Base-by-base conservation (phyloP, 441 rosid species). In the Mallotus repandus region DNA sequence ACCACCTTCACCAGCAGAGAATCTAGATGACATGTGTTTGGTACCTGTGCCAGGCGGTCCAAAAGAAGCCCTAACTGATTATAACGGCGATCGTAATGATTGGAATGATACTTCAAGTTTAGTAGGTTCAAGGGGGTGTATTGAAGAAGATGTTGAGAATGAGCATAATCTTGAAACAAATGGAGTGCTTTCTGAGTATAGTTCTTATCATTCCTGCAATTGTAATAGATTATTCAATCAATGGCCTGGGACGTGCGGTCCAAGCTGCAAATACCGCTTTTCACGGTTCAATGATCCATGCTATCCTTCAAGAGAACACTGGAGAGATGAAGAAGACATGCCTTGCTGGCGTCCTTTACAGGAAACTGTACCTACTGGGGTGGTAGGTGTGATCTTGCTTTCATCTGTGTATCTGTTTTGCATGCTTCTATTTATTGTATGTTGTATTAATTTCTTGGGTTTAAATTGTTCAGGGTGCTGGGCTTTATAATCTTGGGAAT, bases 401-500 rank as follows among this genome's bases (percentile, higher is more conserved):
- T 3, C 4, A 14, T 56, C 52, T 59, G 58, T 3, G 35, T 50
- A 12, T 29, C 11, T 43, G 66, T 18, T 45, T 1, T 29, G 1
- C 53, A 48, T 12, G 2, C 63, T 48, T 12, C 1, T 67, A 9
- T 62, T n/a, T 60, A 21, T 19, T 35, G 4, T 5, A 13, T 29
- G 18, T 38, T 56, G 46, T 25, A 13, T 71, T 29, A 52, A 18
- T 62, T 59, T 7, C 70, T 8, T 64, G 21, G 56, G 69, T 59
- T 61, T 58, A 15, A 3, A 29, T 53, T 72, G 75, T 66, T 60
- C 78, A 96, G 99, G 99, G 97, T 22, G 93, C 93, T 48, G 98
- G 97, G 48, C 86, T 96, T 59, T 71, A 15, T 29, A 96, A 96
- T 82, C 75, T 86, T 63, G 99, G 98, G 25, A 90, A 91, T 79